phyloP scores from a whole-genome alignment of 768 basidiomycete species.

The Leccinum pellstonianum region DNA sequence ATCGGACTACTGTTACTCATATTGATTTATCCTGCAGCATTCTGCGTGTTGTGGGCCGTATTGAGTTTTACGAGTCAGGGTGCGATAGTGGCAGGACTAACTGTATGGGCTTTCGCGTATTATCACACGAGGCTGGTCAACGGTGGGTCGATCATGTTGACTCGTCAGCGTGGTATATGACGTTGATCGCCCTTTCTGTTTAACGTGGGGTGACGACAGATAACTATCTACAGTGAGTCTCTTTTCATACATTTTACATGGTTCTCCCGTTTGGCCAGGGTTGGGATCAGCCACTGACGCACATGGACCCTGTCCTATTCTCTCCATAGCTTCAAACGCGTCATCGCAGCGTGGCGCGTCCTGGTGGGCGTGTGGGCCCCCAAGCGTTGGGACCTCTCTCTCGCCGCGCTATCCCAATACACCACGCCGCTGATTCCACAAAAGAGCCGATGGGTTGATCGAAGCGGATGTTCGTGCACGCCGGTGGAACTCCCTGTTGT shows the following conservation, averaged over 20 bases:
- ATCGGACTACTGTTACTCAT: slow-evolving; percentile 77
- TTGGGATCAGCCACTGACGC: slow-evolving; percentile 21
- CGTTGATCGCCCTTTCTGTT: slow-evolving; percentile 12
- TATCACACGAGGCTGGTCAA: slow-evolving; percentile 89
- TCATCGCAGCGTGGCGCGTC: slow-evolving; percentile 94
- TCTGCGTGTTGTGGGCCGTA: slow-evolving; percentile 83
- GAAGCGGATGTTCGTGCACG: slow-evolving; percentile 38
- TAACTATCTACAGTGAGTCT: slow-evolving; percentile 73
- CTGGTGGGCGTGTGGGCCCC: slow-evolving; percentile 94
- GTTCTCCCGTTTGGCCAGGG: slow-evolving; percentile 13
- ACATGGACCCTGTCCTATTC: slow-evolving; percentile 8
- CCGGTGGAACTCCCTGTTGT: slow-evolving; percentile 14
- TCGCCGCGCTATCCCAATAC: slow-evolving; percentile 71
- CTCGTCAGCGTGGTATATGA: slow-evolving; percentile 23
- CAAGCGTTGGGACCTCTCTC: slow-evolving; percentile 74
- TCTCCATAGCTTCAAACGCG: slow-evolving; percentile 69
- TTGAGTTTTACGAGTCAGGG: slow-evolving; percentile 76
- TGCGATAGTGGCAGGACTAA: slow-evolving; percentile 62
- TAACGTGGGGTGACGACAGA: slow-evolving; percentile 37
- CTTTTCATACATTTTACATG: slow-evolving; percentile 2
- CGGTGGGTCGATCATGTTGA: slow-evolving; percentile 48
- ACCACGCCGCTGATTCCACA: slow-evolving; percentile 64
- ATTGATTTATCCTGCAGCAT: slow-evolving; percentile 77
- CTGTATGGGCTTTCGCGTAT: slow-evolving; percentile 74
- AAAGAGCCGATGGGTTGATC: slow-evolving; percentile 70